Evolutionary conservation across 805 yeast species (phyloP), one percentile per base, ranked within the genome.

Genomic region (Isabelozyma heimii): DNA sequence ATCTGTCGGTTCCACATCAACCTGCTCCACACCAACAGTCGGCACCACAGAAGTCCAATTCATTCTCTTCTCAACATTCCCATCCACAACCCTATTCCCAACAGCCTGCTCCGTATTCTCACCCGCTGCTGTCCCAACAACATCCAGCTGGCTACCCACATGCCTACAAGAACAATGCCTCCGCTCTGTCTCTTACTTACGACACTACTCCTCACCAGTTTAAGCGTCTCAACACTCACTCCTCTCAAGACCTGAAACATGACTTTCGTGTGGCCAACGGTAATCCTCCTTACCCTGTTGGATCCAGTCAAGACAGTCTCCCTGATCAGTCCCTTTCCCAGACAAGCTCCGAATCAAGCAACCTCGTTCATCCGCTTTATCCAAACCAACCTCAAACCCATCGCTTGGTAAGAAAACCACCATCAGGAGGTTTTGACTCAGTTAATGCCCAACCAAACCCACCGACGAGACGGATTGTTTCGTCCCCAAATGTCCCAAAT

Each of bases 401-500:
- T 41, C 52, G 44, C 12, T 38, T 47, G 26, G 47, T 44, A 13
- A 52, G 59, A 33, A 60, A 53, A 43, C 52, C 48, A 2, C 63
- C 61, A n/a, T 52, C 56, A 20, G 49, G 53, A n/a, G 46, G 43
- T 27, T 47, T 54, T 30, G 35, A 30, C 4, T 2, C 35, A 30
- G 5, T 8, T 3, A 30, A 30, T 30, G 4, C 27, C 54, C 56
- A 8, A 58, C 63, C 9, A 51, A 53, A 26, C 56, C 47, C 44
- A 47, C 46, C 46, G 16, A 52, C 49, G 15, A 50, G 55, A 45
- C 48, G 75, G 47, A 62, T 67, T n/a, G 70, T 61, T 7, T 67
- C 73, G 1, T 56, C 69, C 0, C 69, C 71, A 3, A 49, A 46
- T 7, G 50, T 61, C 17, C 55, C 59, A n/a, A 56, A 55, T 13